These are phyloP conservation scores for Hyphopichia wangnamkhiaoensis DNA, from an alignment of 1,139 yeast species.

Conservation along the genomic window DNA sequence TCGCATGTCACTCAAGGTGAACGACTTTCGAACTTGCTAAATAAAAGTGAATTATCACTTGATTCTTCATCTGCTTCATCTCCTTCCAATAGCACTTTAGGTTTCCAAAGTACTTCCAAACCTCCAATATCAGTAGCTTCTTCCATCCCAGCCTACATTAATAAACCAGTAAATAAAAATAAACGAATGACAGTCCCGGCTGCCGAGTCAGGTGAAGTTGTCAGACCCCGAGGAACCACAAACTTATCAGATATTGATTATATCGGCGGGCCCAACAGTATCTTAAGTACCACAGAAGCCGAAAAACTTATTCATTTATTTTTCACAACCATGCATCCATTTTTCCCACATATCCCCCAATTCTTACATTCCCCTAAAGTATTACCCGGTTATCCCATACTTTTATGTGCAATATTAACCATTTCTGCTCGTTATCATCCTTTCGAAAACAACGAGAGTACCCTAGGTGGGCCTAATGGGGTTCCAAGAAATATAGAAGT, in stretches of 20 bases:
- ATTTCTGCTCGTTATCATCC: constrained; percentile 76
- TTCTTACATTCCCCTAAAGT: constrained; percentile 67
- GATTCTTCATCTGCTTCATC: not conserved
- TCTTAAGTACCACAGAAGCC: constrained; percentile 70
- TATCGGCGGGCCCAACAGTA: constrained; percentile 57
- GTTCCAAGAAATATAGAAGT: constrained; percentile 56
- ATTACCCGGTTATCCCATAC: constrained; percentile 75
- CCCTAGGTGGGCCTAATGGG: constrained; percentile 21
- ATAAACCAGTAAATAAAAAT: constrained; percentile 11
- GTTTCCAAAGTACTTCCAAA: not conserved
- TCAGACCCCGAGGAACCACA: constrained; percentile 56
- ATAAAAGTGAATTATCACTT: not conserved
- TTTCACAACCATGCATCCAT: constrained; percentile 82
- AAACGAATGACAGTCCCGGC: constrained; percentile 30
- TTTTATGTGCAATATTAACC: constrained; percentile 77
- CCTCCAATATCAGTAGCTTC: constrained; percentile 5
- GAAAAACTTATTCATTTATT: constrained; percentile 61
- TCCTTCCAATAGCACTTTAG: not conserved
- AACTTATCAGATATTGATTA: constrained; percentile 62
- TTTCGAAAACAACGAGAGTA: constrained; percentile 38
- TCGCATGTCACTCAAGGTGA: too few species aligned
- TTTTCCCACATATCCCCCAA: constrained; percentile 81
- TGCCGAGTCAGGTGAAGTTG: constrained; percentile 45
- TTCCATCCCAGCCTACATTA: constrained; percentile 16
- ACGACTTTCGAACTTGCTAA: not conserved